Evolutionary conservation across 768 basidiomycete species (phyloP).

Genomic region (Tephrocybe rancida): DNA sequence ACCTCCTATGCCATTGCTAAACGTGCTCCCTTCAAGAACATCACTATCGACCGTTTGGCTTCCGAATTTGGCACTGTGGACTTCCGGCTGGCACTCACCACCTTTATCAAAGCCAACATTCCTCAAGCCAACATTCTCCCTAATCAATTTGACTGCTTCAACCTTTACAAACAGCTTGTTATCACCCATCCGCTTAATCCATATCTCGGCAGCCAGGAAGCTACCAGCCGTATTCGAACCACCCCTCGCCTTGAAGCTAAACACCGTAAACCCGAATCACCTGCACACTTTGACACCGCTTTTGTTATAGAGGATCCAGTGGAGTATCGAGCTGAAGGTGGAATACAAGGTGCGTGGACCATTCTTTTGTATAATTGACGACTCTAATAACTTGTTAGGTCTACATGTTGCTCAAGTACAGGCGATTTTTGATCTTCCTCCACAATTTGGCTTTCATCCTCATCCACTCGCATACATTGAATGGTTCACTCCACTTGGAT

Average conservation of each 20-base stretch:
- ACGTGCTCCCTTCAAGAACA: background rate
- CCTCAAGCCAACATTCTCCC: background rate
- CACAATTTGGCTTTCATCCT: background rate
- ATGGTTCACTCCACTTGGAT: conserved; percentile 3
- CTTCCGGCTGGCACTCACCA: background rate
- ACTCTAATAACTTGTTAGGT: background rate
- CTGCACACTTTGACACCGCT: conserved; percentile 2
- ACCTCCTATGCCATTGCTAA: background rate
- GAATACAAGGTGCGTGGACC: background rate
- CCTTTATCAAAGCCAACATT: background rate
- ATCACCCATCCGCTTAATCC: background rate
- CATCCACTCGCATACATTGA: conserved; percentile 8
- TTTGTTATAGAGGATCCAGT: conserved; percentile 1
- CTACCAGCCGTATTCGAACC: conserved; percentile 1
- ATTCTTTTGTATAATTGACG: background rate
- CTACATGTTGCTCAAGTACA: conserved; percentile 7
- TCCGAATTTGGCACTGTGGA: background rate
- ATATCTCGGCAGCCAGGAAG: background rate
- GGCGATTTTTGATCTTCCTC: conserved; percentile 6
- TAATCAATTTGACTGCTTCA: background rate
- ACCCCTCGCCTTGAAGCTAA: background rate
- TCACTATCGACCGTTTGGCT: background rate
- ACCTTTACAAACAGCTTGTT: background rate
- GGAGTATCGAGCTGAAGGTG: background rate
- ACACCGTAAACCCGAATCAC: background rate